phyloP scores from a whole-genome alignment of 805 yeast species.

The Pichia gijzeniarum region DNA sequence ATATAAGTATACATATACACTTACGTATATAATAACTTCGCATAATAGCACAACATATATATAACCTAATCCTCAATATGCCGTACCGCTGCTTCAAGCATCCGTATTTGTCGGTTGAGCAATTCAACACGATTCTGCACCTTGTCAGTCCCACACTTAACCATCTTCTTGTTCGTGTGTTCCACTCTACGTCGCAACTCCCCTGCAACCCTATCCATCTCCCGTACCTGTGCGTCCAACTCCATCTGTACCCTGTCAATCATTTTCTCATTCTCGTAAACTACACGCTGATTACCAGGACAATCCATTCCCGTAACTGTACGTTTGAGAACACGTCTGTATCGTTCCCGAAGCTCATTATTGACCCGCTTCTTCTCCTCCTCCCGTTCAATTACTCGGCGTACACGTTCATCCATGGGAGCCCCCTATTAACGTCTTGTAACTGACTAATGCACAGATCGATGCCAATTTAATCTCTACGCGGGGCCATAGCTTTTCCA shows the following conservation, averaged over 20 bases:
- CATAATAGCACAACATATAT: too few relatives aligned
- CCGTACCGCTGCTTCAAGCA: constrained; percentile 52
- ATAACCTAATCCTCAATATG: constrained; percentile 26
- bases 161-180: constrained; percentile 10
- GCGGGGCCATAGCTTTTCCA: too few relatives aligned
- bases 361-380: constrained; percentile 4
- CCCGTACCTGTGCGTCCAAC: constrained; percentile 14
- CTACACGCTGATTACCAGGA: constrained; percentile 9
- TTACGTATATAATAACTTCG: too few relatives aligned
- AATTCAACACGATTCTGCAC: constrained; percentile 57
- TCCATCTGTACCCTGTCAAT: constrained; percentile 20
- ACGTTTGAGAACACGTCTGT: constrained; percentile 6
- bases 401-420: constrained; percentile 8
- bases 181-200: constrained; percentile 7
- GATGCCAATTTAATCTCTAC: too few relatives aligned
- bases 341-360: constrained; percentile 4
- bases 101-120: constrained; percentile 65
- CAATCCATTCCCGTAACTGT: constrained; percentile 7
- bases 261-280: constrained; percentile 26
- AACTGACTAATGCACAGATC: too few relatives aligned
- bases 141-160: constrained; percentile 6
- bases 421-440: too few relatives aligned
- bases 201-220: constrained; percentile 12
- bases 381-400: constrained; percentile 6
- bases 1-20: neutral